Evolutionary conservation across 306 rosid genomes (phyloP).

Genomic region (Vachellia collinsii): DNA sequence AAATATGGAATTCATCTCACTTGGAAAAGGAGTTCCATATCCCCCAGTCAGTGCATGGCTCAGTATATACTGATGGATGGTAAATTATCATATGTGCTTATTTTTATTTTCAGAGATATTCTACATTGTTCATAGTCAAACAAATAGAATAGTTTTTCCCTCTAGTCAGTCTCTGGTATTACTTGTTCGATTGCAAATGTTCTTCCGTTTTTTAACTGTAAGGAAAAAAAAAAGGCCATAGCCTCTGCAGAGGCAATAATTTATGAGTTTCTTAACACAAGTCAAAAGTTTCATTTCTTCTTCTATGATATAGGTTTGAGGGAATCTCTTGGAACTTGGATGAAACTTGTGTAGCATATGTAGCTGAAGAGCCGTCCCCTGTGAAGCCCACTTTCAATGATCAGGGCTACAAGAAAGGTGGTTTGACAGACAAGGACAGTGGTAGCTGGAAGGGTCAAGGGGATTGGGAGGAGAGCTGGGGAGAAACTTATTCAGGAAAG

Average conservation of each 20-base stretch:
- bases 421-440: slow-evolving; percentile 61
- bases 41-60: slow-evolving; percentile 78
- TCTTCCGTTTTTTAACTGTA: slow-evolving; percentile 1
- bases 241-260: not conserved
- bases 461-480: slow-evolving; percentile 94
- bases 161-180: slow-evolving; percentile 1
- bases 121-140: slow-evolving; percentile 7
- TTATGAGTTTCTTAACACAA: slow-evolving; percentile 2
- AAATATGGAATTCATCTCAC: slow-evolving; percentile 72
- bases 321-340: slow-evolving; percentile 87
- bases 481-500: slow-evolving; percentile 91
- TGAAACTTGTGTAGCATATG: slow-evolving; percentile 82
- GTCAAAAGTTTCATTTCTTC: slow-evolving; percentile 7
- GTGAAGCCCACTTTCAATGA: slow-evolving; percentile 77
- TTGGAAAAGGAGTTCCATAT: slow-evolving; percentile 70
- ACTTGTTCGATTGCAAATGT: slow-evolving; percentile 11
- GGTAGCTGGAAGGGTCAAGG: slow-evolving; percentile 90
- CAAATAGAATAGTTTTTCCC: not conserved
- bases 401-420: slow-evolving; percentile 64
- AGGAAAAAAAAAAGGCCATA: not conserved
- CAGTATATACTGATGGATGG: slow-evolving; percentile 89
- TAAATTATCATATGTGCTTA: slow-evolving; percentile 31
- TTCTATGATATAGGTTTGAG: slow-evolving; percentile 74
- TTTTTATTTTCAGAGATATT: not conserved
- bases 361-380: slow-evolving; percentile 87